phyloP scores from a whole-genome alignment of 176 grass and related monocot species.

The Panicum miliaceum region DNA sequence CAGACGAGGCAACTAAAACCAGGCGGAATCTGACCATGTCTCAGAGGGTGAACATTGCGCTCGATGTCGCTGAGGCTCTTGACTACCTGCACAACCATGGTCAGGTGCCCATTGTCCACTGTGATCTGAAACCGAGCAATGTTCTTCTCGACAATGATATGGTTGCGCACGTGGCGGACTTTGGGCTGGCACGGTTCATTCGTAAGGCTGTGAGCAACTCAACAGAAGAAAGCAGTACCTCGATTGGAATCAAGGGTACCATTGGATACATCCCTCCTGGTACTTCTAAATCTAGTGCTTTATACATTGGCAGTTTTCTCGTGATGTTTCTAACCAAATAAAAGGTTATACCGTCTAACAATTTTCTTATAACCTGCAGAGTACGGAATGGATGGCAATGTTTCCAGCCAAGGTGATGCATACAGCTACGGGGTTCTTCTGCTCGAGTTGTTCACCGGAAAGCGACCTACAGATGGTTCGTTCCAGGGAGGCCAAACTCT shows the following conservation, averaged over 20 bases:
- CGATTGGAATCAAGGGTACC: background rate
- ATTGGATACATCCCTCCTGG: conserved; percentile 38
- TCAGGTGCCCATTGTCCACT: conserved; percentile 42
- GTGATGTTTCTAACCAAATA: background rate
- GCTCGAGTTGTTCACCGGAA: conserved; percentile 59
- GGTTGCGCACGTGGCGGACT: conserved; percentile 44
- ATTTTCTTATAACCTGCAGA: conserved; percentile 16
- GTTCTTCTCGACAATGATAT: conserved; percentile 34
- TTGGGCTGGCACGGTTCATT: conserved; percentile 37
- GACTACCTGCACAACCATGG: conserved; percentile 45
- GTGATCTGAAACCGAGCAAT: conserved; percentile 38
- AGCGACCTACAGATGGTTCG: conserved; percentile 25
- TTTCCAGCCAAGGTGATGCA: conserved; percentile 25
- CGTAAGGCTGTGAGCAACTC: background rate
- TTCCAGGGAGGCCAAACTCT: conserved; percentile 42
- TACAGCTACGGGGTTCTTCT: conserved; percentile 61
- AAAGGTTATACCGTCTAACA: background rate
- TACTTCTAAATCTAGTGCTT: background rate
- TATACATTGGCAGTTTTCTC: background rate
- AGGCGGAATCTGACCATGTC: conserved; percentile 23
- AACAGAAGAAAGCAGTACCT: conserved; percentile 2
- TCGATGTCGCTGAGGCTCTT: conserved; percentile 41
- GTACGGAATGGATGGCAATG: conserved; percentile 15
- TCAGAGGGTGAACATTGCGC: conserved; percentile 39
- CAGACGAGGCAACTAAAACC: background rate